Evolutionary conservation across 768 basidiomycete species (phyloP), one percentile per base, ranked within the genome.

Genomic region (Russula sp.): DNA sequence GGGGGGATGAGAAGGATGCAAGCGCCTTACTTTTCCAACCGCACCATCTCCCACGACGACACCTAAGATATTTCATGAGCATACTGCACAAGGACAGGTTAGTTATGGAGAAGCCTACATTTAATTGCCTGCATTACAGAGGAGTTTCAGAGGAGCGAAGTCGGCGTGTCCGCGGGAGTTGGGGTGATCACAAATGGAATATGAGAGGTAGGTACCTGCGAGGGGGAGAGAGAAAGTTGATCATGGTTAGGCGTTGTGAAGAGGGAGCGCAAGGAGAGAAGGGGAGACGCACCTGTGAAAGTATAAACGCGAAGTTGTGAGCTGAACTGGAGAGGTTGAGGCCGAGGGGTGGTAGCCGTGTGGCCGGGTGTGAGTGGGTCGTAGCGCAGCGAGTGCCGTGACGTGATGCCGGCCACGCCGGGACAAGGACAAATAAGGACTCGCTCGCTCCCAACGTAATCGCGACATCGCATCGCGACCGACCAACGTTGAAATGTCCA

Each of bases 21-120:
- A 57, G 48, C 29, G 63, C 75, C 83, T 70, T 69, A 86, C 93
- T 90, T 97, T 98, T 74, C 95, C 95, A 69, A 97, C 95, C 61
- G 95, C 95, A 84, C 95, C 95, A 79, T 98, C 95, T 71, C 94
- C 94, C 56, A 98, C 94, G 71, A 98, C 94, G 75, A 98, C 94
- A 81, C 93, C 94, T 96, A 72, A 52, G 52, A 46, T 65, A 68
- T 60, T 46, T 61, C 70, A 79, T 76, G 58, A 51, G 42, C 55
- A 64, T 50, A 56, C 29, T 54, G 66, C 63, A 41, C 52, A 39
- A 45, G 45, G 59, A 38, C 7, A 55, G 20, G 43, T 42, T 36
- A 41, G 43, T 47, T 22, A 47, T 18, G 34, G 39, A 57, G n/a
- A 59, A 76, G 39, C 84, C 65, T 69, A 90, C 91, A 93, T 83